Evolutionary conservation across 257 asterid genomes (phyloP).

Genomic region (Solanum tacnaense): DNA sequence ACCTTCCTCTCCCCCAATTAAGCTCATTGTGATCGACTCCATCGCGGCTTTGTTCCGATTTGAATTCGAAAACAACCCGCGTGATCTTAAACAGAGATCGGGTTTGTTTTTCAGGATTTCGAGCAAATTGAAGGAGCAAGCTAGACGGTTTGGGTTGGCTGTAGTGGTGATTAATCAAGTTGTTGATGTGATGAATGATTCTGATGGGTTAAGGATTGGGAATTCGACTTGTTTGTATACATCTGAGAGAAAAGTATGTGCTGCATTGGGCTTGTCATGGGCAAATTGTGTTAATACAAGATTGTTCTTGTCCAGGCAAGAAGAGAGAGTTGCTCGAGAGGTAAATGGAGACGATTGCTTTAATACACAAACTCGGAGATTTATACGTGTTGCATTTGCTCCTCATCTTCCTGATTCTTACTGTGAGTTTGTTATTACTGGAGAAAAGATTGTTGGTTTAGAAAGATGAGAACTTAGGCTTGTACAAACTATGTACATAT

Average conservation of each 20-base stretch:
- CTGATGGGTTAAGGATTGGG: conserved; percentile 49
- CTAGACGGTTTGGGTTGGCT: conserved; percentile 52
- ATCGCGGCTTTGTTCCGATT: conserved; percentile 77
- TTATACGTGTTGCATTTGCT: conserved; percentile 64
- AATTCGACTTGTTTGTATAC: conserved; percentile 37
- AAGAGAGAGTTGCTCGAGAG: conserved; percentile 33
- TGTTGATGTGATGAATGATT: conserved; percentile 54
- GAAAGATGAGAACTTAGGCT: conserved; percentile 3
- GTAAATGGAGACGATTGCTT: conserved; percentile 2
- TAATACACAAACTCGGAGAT: conserved; percentile 41
- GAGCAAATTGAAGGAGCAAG: conserved; percentile 48
- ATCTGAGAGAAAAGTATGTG: conserved; percentile 66
- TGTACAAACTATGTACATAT: not conserved
- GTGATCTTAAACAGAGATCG: conserved; percentile 59
- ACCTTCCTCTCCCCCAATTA: conserved; percentile 25
- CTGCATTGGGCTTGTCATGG: conserved; percentile 89
- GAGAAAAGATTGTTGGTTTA: conserved; percentile 61
- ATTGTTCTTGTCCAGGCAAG: conserved; percentile 61
- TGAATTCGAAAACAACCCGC: conserved; percentile 57
- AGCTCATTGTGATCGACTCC: conserved; percentile 70
- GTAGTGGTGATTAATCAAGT: conserved; percentile 84
- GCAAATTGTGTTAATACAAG: conserved; percentile 86
- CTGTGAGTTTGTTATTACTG: conserved; percentile 51
- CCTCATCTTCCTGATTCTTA: conserved; percentile 75
- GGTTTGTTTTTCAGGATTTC: conserved; percentile 62